Evolutionary conservation across 345 rosid genomes (phyloP).

Genomic region (Citrus australasica): DNA sequence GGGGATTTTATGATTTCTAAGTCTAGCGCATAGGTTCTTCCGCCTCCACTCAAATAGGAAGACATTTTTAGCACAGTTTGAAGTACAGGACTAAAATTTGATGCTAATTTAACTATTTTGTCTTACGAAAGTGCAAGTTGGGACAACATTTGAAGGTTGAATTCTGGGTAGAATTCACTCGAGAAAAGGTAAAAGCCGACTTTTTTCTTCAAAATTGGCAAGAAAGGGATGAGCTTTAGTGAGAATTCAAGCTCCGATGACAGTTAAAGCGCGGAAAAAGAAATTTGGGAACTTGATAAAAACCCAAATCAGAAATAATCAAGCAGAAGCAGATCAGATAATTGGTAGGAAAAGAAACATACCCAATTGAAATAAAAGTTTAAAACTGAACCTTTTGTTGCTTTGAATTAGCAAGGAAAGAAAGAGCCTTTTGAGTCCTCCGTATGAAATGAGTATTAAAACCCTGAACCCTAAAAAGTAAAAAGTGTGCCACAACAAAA

Average conservation of each 20-base stretch:
- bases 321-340: neutral
- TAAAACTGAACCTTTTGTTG: neutral
- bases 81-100: neutral
- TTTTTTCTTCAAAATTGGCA: neutral
- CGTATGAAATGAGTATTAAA: conserved; percentile 8
- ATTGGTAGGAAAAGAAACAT: neutral
- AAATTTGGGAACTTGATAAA: neutral
- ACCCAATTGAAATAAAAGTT: conserved; percentile 13
- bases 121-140: neutral
- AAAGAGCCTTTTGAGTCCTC: neutral
- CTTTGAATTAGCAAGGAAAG: neutral
- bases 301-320: conserved; percentile 5
- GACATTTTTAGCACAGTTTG: conserved; percentile 39
- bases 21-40: conserved; percentile 66
- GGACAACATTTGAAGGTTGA: neutral
- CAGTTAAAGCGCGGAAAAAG: neutral
- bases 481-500: conserved; percentile 6
- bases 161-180: neutral
- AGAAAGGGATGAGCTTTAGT: neutral
- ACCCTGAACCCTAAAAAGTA: conserved; percentile 49
- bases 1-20: conserved; percentile 67
- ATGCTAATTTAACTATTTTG: neutral
- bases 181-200: neutral
- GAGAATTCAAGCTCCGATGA: neutral
- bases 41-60: conserved; percentile 72